These are phyloP conservation scores for Zygosaccharomyces pseudorouxii DNA, from an alignment of 805 yeast species.

Conservation along the genomic window DNA sequence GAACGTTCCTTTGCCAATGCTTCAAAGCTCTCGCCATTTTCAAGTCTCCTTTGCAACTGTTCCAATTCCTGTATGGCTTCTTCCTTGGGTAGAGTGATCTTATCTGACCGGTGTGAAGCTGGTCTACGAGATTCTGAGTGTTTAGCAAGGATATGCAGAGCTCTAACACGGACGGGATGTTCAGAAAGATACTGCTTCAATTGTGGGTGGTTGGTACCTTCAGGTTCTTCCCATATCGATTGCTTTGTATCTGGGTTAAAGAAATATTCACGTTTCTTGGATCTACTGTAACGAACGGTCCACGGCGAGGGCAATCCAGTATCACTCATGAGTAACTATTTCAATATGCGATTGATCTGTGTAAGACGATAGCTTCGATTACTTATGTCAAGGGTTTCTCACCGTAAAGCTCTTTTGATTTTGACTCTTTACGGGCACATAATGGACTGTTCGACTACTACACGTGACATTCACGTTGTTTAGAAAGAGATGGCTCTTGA, in stretches of 20 bases:
- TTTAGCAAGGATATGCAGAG: conserved; percentile 77
- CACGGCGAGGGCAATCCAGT: conserved; percentile 87
- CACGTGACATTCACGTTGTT: conserved; percentile 3
- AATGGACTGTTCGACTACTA: not conserved
- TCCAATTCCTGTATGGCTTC: conserved; percentile 69
- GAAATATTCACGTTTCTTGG: conserved; percentile 81
- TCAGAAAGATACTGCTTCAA: conserved; percentile 53
- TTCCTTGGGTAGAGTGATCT: conserved; percentile 73
- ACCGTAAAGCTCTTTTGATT: not conserved
- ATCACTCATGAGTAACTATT: conserved; percentile 1
- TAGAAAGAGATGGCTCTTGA: not conserved
- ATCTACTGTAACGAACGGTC: conserved; percentile 72
- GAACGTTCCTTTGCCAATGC: conserved; percentile 78
- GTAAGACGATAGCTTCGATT: not conserved
- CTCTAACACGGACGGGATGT: conserved; percentile 67
- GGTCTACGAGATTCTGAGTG: conserved; percentile 85
- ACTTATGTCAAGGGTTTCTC: not conserved
- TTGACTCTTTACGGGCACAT: not conserved
- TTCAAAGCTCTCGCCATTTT: conserved; percentile 44
- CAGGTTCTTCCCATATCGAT: conserved; percentile 90
- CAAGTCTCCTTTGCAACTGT: conserved; percentile 52
- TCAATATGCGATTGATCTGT: not conserved
- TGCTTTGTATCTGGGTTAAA: conserved; percentile 63
- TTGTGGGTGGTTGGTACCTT: conserved; percentile 62
- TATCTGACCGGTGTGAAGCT: conserved; percentile 78